Base-by-base conservation (phyloP, 2,329 filamentous ascomycete genomes). In the Fusarium sublunatum region DNA sequence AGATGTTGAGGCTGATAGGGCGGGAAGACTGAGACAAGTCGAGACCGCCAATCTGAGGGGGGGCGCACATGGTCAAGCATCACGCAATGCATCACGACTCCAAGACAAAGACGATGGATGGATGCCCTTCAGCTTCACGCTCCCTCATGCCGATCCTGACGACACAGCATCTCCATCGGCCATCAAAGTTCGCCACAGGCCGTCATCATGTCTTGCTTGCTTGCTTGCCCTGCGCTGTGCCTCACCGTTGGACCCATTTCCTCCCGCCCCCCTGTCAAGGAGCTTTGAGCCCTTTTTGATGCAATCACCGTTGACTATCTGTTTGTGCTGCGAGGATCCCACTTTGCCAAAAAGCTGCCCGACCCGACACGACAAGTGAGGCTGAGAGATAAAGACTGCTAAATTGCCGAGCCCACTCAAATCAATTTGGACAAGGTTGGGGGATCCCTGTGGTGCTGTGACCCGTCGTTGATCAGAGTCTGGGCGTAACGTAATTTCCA, bases 401-500 rank as follows among this genome's bases (percentile, higher is more conserved):
- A 34, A 34, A 11, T 31, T 10, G 10, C 29, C 24, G 25, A 10
- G 36, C 13, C 49, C 45, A 64, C 60, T 47, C 19, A 19, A 19
- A 19, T 35, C 48, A 42, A 48, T 48, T 44, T 51, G 38, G 43
- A 50, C 42, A 19, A 39, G 40, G 36, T 41, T 19, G 46, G 15
- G 44, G 34, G 29, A 46, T 41, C 56, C 58, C 61, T 59, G 53
- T 40, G 15, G 34, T 19, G 46, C 31, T 51, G 29, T 62, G 58
- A 61, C 52, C 39, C 41, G 26, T 31, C 24, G 41, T 19, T 19
- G 49, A 26, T 32, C 34, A 44, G 31, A 44, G 42, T 15, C 59
- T 51, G 47, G 41, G 42, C 44, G 45, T 42, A 65, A 66, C 40
- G 45, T 42, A 65, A 66, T 66, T 38, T 66, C 62, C 41, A 53